Evolutionary conservation across 2,329 filamentous ascomycete genomes (phyloP).

Genomic region (Stylonectria norvegica): DNA sequence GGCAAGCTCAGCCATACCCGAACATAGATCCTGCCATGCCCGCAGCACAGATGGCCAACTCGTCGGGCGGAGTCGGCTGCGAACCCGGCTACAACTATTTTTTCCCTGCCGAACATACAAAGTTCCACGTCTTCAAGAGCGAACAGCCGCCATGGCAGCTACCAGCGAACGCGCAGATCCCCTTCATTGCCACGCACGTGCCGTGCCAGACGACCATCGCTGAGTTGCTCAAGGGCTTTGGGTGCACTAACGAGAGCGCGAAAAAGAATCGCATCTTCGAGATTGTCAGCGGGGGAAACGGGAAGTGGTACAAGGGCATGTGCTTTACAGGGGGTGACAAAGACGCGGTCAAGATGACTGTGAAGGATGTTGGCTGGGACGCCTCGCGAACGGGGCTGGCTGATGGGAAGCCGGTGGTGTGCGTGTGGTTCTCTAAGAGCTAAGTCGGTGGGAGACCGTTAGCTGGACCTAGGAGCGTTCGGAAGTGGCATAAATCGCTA

Average conservation of each 20-base stretch:
- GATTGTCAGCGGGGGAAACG: constrained; percentile 52
- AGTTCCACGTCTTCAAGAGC: constrained; percentile 56
- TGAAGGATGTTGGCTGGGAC: constrained; percentile 60
- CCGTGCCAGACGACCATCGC: constrained; percentile 51
- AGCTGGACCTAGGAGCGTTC: too few relatives aligned
- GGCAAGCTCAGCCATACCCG: constrained; percentile 42
- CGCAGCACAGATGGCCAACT: constrained; percentile 54
- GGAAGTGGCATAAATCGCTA: too few relatives aligned
- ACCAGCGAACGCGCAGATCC: constrained; percentile 38
- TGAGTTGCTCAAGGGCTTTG: constrained; percentile 57
- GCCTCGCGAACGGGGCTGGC: constrained; percentile 43
- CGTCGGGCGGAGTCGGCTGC: constrained; percentile 54
- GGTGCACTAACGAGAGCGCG: constrained; percentile 47
- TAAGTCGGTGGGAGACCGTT: too few relatives aligned
- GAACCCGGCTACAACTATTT: constrained; percentile 64
- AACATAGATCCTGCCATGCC: constrained; percentile 44
- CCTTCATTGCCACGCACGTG: constrained; percentile 50
- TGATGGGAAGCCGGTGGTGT: constrained; percentile 54
- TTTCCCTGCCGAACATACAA: constrained; percentile 56
- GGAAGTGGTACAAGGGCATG: constrained; percentile 57
- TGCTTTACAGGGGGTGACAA: constrained; percentile 49
- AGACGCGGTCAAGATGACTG: constrained; percentile 44
- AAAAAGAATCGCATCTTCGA: constrained; percentile 58
- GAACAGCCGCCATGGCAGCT: constrained; percentile 52
- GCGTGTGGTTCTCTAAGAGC: constrained; percentile 56